Evolutionary conservation across 2,329 filamentous ascomycete species (phyloP), one percentile per base, ranked within the genome.

Genomic region (Hypoxylon sp.): DNA sequence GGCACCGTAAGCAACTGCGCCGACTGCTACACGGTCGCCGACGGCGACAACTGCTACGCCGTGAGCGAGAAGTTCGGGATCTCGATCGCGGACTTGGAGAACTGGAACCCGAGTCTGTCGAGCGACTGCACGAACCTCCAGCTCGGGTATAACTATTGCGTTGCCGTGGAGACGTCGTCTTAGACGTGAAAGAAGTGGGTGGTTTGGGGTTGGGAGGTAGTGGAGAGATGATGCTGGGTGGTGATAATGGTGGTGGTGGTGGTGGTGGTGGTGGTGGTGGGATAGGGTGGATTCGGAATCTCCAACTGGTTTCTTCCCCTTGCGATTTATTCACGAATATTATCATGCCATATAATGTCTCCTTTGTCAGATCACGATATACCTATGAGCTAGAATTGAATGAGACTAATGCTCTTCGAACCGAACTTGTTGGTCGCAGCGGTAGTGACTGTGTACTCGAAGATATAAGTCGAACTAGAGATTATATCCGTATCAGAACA

Each of bases 101-200:
- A 28, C 3, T 73, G 71, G 71, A 73, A 73, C 65, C 70, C 71
- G 15, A 64, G 63, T 34, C 15, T 73, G 24, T 41, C 67, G 46
- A 22, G 48, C 19, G 52, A 6, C 2, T 73, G 71, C 70, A 60
- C 63, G 0, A 72, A 71, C 37, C 61, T 73, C 8, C 54, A 62
- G 64, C 24, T 72, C 22, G 71, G 67, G 4, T 73, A 68, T 28
- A 71, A 72, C 52, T 73, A 73, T 59, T 73, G 71, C 56, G 68
- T 73, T 15, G 71, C 65, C 26, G 62, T 68, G 6, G 41, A 41
- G 20, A 17, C 53, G 30, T 10, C 8, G 10, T n/a, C 5, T 46
- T 26, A 3, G 11, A 10, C 11, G 2, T 32, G 11, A 32, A 10
- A 8, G 11, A 32, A 32, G 6, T 7, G 41, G 11, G 15, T 2